These are phyloP conservation scores for Aplosporella prunicola DNA, from an alignment of 2,329 filamentous ascomycete genomes.

Conservation along the genomic window DNA sequence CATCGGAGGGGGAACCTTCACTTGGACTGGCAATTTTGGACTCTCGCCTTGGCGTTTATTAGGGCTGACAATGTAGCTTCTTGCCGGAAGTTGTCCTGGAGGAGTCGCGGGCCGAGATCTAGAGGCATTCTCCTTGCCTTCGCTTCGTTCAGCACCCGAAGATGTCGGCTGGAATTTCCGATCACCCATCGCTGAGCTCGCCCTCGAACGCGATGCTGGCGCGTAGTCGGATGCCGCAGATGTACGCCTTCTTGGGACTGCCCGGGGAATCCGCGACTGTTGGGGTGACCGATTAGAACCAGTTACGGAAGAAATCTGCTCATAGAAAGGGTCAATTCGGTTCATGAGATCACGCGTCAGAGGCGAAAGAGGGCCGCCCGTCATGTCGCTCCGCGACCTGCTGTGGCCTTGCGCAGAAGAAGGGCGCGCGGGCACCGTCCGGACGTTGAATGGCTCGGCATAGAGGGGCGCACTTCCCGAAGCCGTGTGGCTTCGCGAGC, in stretches of 20 bases:
- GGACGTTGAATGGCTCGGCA: constrained; percentile 1
- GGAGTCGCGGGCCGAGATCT: constrained; percentile 10
- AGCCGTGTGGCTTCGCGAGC: constrained; percentile 7
- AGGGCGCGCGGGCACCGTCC: constrained; percentile 3
- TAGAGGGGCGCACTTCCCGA: background rate
- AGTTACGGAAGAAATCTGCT: constrained; percentile 8
- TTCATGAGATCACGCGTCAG: constrained; percentile 6
- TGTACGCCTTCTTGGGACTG: constrained; percentile 20
- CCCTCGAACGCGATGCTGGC: constrained; percentile 24
- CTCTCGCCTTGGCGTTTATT: constrained; percentile 2
- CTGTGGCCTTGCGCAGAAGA: constrained; percentile 8
- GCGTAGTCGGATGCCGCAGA: constrained; percentile 27
- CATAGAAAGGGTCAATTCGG: constrained; percentile 9
- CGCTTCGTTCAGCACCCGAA: constrained; percentile 15
- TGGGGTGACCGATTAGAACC: constrained; percentile 13
- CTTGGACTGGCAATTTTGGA: constrained; percentile 8
- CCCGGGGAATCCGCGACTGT: constrained; percentile 24
- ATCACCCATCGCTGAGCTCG: constrained; percentile 14
- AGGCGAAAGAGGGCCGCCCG: constrained; percentile 5
- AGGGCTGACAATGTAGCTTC: constrained; percentile 20
- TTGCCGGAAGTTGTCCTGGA: constrained; percentile 18
- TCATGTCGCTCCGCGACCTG: constrained; percentile 10
- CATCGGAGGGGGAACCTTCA: constrained; percentile 13
- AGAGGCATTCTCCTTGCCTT: constrained; percentile 12
- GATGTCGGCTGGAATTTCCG: constrained; percentile 19